Conservation (phyloP, 371 early-diverging fungal genomes). For the Mortierella sp. region DNA sequence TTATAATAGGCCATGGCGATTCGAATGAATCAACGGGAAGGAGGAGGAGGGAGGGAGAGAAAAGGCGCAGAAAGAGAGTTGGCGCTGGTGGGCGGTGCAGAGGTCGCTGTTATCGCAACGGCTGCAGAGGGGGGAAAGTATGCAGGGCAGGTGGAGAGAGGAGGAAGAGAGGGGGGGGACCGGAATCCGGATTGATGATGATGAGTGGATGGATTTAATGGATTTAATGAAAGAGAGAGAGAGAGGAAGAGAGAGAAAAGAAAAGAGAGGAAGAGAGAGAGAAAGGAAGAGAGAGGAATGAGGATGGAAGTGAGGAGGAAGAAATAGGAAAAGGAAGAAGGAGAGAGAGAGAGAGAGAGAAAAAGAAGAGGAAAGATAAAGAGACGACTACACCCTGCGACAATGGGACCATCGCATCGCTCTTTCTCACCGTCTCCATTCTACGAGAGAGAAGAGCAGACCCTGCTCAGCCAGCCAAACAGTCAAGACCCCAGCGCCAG, state of each 20-base stretch:
- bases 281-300: neutral
- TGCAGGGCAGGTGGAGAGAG: constrained; percentile 1
- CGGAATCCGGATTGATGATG: constrained; percentile 2
- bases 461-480: too few relatives aligned
- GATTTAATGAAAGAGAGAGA: neutral
- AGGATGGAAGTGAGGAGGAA: constrained; percentile 2
- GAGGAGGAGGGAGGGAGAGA: neutral
- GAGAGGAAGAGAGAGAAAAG: neutral
- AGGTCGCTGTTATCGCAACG: constrained; percentile 13
- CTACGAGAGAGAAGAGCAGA: too few relatives aligned
- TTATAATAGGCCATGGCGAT: constrained; percentile 25
- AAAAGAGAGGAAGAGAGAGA: constrained; percentile 2
- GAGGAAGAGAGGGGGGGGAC: neutral
- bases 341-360: neutral
- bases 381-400: too few relatives aligned
- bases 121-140: neutral
- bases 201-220: neutral
- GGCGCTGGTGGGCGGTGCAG: constrained; percentile 16
- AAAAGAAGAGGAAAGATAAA: too few relatives aligned
- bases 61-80: neutral
- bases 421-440: too few relatives aligned
- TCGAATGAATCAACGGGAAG: neutral
- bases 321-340: neutral
- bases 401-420: too few relatives aligned
- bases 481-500: too few relatives aligned